phyloP scores from a whole-genome alignment of 2,329 filamentous ascomycete genomes.

The Apiospora malaysiana region DNA sequence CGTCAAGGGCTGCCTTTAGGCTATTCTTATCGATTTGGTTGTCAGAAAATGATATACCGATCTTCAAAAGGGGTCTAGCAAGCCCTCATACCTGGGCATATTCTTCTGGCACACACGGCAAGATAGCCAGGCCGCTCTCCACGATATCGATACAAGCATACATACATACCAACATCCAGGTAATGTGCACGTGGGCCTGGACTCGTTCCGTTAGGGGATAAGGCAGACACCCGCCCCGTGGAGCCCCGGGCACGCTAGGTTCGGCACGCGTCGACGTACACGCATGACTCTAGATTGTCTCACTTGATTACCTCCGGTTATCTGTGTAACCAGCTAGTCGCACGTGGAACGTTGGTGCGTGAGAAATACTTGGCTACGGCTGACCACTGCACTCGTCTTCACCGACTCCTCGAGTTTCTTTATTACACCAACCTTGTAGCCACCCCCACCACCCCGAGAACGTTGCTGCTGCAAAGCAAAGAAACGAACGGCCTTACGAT shows the following conservation, averaged over 20 bases:
- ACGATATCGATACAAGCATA: background rate
- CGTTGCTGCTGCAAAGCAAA: background rate
- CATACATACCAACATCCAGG: too few species aligned
- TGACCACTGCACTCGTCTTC: conserved; percentile 2
- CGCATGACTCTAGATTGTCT: conserved; percentile 7
- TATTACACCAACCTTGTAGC: background rate
- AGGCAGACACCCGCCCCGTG: conserved; percentile 1
- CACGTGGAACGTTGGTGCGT: conserved; percentile 11
- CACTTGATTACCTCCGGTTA: conserved; percentile 11
- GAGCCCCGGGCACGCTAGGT: conserved; percentile 7
- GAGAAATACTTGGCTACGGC: conserved; percentile 12
- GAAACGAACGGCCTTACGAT: background rate
- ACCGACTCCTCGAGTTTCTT: background rate
- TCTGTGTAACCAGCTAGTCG: conserved; percentile 1
- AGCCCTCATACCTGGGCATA: background rate
- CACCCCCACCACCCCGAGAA: background rate
- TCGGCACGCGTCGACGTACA: background rate
- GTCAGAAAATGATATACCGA: background rate
- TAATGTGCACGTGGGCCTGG: conserved; percentile 3
- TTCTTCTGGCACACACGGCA: background rate
- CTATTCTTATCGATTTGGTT: background rate
- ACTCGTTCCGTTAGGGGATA: background rate
- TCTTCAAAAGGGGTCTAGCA: background rate
- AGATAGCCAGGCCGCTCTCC: background rate
- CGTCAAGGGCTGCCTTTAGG: background rate